These are phyloP conservation scores for Trichosporon faecale DNA, from an alignment of 1,284 basidiomycete genomes.

Conservation along the genomic window DNA sequence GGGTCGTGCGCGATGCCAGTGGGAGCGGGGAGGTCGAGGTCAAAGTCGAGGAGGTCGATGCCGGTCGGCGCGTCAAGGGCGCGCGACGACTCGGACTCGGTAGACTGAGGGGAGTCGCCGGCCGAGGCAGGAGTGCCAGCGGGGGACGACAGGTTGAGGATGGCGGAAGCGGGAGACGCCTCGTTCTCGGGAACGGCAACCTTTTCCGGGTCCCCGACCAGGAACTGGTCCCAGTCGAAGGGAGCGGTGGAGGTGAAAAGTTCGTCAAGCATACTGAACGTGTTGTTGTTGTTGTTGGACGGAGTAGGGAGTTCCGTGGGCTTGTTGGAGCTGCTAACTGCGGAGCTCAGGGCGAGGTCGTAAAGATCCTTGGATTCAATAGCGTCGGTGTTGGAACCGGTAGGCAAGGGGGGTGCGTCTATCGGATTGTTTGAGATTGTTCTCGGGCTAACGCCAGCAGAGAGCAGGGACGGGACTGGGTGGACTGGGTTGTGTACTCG, in stretches of 20 bases:
- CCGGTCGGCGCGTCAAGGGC: conserved; percentile 31
- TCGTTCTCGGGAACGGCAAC: conserved; percentile 15
- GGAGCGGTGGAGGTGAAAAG: conserved; percentile 17
- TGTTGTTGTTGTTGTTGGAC: conserved; percentile 19
- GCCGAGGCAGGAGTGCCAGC: conserved; percentile 20
- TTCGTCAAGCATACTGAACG: conserved; percentile 21
- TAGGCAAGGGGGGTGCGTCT: conserved; percentile 13
- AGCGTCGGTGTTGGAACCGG: conserved; percentile 9
- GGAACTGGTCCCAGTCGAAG: conserved; percentile 38
- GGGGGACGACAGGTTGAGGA: conserved; percentile 15
- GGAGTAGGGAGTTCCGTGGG: conserved; percentile 11
- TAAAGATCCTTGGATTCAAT: conserved; percentile 12
- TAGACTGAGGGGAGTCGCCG: conserved; percentile 26
- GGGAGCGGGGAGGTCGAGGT: conserved; percentile 30
- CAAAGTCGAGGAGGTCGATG: conserved; percentile 22
- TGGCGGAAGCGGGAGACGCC: conserved; percentile 16
- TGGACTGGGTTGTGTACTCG: conserved; percentile 16
- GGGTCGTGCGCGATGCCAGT: conserved; percentile 36
- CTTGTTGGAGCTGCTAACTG: conserved; percentile 6
- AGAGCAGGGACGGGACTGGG: conserved; percentile 17
- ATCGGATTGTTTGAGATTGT: conserved; percentile 15
- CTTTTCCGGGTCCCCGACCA: conserved; percentile 31
- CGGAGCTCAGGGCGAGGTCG: conserved; percentile 1
- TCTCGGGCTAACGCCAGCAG: conserved; percentile 12
- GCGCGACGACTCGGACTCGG: conserved; percentile 41